Conservation (phyloP, 148 eudicot genomes). For the Diospyros kaki region DNA sequence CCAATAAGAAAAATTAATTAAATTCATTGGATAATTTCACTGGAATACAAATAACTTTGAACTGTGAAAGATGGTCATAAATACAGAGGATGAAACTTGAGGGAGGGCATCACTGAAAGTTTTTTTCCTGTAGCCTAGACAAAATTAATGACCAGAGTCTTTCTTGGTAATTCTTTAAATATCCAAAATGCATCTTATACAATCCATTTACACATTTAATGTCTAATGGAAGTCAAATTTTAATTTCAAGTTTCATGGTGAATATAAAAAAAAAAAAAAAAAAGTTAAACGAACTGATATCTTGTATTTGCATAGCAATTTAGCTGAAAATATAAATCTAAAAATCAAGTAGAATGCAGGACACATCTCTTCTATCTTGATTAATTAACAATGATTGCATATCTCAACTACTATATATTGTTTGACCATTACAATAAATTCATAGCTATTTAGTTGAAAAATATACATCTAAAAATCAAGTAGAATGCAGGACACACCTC, state of each 20-base stretch:
- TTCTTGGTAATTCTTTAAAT: background rate
- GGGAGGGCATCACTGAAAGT: background rate
- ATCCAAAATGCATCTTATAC: background rate
- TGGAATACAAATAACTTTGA: background rate
- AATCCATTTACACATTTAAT: too few relatives aligned
- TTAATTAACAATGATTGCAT: background rate
- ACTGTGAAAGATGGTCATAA: background rate
- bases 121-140: background rate
- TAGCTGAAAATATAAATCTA: too few relatives aligned
- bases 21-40: background rate
- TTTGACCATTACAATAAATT: background rate
- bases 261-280: too few relatives aligned
- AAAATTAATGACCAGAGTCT: background rate
- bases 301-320: too few relatives aligned
- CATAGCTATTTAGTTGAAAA: background rate
- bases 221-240: too few relatives aligned
- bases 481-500: background rate
- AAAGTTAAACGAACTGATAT: too few relatives aligned
- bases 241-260: too few relatives aligned
- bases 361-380: background rate
- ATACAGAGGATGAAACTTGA: background rate
- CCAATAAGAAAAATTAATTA: background rate
- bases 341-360: too few relatives aligned
- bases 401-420: background rate
- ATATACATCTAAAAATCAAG: background rate